Percentiles rank a stretch among this genome's conserved stretches.
phyloP scores from a whole-genome alignment of 2,329 filamentous ascomycete species.

The Nakataea oryzae region DNA sequence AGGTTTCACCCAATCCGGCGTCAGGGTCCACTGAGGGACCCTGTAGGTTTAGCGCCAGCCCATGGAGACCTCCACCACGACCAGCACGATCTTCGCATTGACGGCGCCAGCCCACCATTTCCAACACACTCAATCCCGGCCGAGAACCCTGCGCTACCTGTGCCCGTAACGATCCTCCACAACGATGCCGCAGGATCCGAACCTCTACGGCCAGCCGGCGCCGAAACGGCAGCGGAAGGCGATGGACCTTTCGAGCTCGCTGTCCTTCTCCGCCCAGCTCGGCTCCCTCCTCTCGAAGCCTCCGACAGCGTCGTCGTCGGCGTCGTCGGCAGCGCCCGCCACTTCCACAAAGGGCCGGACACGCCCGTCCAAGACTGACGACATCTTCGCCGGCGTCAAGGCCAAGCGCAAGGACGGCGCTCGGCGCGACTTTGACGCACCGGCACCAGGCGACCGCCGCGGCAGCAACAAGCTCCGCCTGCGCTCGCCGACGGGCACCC shows the following conservation, averaged over 20 bases:
- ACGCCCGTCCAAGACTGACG: conserved; percentile 47
- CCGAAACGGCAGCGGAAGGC: conserved; percentile 60
- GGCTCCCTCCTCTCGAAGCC: conserved; percentile 63
- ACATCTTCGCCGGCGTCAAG: conserved; percentile 52
- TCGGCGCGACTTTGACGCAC: conserved; percentile 45
- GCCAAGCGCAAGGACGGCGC: conserved; percentile 42
- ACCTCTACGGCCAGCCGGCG: conserved; percentile 68
- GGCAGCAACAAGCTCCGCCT: conserved; percentile 24
- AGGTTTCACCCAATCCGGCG: too few relatives aligned
- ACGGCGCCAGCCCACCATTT: too few relatives aligned
- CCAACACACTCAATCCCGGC: not conserved
- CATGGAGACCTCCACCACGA: not conserved
- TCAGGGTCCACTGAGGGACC: not conserved
- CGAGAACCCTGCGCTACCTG: not conserved
- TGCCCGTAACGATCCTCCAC: not conserved
- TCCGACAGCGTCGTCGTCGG: conserved; percentile 27
- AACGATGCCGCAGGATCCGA: conserved; percentile 52
- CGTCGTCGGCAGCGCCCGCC: conserved; percentile 22
- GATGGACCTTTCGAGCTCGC: conserved; percentile 58
- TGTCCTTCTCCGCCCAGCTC: conserved; percentile 84
- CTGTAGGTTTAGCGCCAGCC: not conserved
- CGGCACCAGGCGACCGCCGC: not conserved
- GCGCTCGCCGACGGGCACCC: conserved; percentile 41
- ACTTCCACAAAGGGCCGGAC: conserved; percentile 34
- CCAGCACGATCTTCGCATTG: too few relatives aligned